Evolutionary conservation across 176 grass and related monocot genomes (phyloP).

Genomic region (Phoenix dactylifera): DNA sequence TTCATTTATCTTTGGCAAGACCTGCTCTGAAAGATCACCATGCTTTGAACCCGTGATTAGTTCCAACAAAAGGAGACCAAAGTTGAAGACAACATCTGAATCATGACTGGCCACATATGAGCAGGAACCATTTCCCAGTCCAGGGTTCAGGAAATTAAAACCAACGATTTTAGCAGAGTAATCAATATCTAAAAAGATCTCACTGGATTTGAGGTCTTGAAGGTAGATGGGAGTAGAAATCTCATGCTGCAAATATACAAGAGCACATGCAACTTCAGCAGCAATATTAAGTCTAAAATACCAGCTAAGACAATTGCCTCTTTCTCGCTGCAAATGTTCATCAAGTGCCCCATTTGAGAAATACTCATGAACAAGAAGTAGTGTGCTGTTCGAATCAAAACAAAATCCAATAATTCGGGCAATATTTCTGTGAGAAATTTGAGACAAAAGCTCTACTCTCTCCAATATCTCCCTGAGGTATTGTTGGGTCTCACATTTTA

Average conservation of each 20-base stretch:
- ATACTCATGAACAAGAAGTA: slow-evolving; percentile 83
- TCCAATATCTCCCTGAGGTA: slow-evolving; percentile 42
- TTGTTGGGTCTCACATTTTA: slow-evolving; percentile 43
- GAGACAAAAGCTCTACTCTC: slow-evolving; percentile 60
- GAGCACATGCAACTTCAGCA: slow-evolving; percentile 63
- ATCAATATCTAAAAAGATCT: slow-evolving; percentile 53
- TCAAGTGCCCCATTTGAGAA: slow-evolving; percentile 63
- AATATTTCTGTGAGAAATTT: slow-evolving; percentile 54
- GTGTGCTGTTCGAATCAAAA: slow-evolving; percentile 39
- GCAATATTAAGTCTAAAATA: slow-evolving; percentile 67
- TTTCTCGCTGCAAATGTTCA: slow-evolving; percentile 50
- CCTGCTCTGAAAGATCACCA: slow-evolving; percentile 38
- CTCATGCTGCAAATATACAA: slow-evolving; percentile 68
- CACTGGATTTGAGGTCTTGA: slow-evolving; percentile 57
- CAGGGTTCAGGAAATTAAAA: slow-evolving; percentile 36
- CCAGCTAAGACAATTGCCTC: slow-evolving; percentile 54
- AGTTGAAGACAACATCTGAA: slow-evolving; percentile 57
- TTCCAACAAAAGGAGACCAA: slow-evolving; percentile 65
- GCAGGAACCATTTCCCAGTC: slow-evolving; percentile 22
- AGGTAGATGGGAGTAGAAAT: slow-evolving; percentile 43
- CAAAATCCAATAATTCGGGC: slow-evolving; percentile 77
- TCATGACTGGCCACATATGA: slow-evolving; percentile 25
- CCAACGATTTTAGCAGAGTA: slow-evolving; percentile 65
- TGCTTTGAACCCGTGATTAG: slow-evolving; percentile 55
- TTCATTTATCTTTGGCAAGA: slow-evolving; percentile 55